Evolutionary conservation across 2,329 filamentous ascomycete genomes (phyloP), one percentile per base, ranked within the genome.

Genomic region (Cladosporium cucumerinum): DNA sequence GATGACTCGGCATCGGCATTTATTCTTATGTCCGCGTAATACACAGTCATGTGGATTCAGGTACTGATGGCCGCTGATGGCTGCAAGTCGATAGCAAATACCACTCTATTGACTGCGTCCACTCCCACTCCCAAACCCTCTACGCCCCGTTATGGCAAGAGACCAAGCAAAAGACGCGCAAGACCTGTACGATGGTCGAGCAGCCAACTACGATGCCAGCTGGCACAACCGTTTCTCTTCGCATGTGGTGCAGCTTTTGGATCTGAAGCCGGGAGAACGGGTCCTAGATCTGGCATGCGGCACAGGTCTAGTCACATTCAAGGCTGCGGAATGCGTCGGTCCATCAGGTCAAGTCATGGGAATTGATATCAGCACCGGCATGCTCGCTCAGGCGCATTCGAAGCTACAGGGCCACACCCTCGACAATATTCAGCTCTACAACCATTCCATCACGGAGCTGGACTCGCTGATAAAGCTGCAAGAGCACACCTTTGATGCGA

Each of bases 241-340:
- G 32, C 74, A 78, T 32, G 78, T 80, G 65, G 69, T 76, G 10
- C 71, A 76, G 30, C 67, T 69, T 11, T 57, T 69, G 6, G 57
- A 68, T 5, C 63, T 71, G 8, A 51, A 69, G 57, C 70, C 75
- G 14, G 79, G 78, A 28, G 75, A 80, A 59, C 65, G 75, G 25
- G 69, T 82, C n/a, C 75, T 82, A 14, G 80, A 82, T 62, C 72
- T 82, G 18, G 80, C 80, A 6, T 81, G 79, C 66, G 80, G 80
- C 4, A 82, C 80, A 6, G 81, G 80, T 5, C 74, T 82, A 0
- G 71, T 81, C 18, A 77, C 75, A 1, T 76, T 80, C 66, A 72
- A 75, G 8, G 77, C 76, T 36, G 73, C 76, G 11, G 70, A 78
- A n/a, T 72, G 68, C 5, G 77, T 81, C 5, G 79, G 78, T 0